Percentiles rank a stretch among this genome's conserved stretches.
Evolutionary conservation across 768 basidiomycete species (phyloP).

Genomic region (Megacollybia marginata): DNA sequence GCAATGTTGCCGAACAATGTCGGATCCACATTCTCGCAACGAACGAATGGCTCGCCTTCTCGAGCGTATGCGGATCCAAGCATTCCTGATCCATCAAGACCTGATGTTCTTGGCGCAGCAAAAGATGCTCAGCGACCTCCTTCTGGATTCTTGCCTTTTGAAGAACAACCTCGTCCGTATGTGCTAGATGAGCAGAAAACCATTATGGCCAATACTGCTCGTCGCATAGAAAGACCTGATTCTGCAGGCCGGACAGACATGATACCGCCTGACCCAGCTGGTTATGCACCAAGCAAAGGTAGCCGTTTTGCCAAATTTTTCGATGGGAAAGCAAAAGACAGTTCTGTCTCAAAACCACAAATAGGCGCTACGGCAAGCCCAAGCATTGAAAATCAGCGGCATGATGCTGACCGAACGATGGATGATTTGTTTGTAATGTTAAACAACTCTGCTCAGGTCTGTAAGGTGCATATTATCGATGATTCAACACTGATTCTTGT

Average conservation of each 20-base stretch:
- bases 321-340: constrained; percentile 59
- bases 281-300: constrained; percentile 54
- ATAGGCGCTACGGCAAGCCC: constrained; percentile 31
- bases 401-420: constrained; percentile 53
- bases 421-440: constrained; percentile 81
- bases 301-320: constrained; percentile 88
- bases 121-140: constrained; percentile 3
- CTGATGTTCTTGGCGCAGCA: background rate
- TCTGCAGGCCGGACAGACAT: constrained; percentile 2
- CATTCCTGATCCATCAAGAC: background rate
- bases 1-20: constrained; percentile 22
- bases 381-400: constrained; percentile 37
- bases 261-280: constrained; percentile 24
- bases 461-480: constrained; percentile 9
- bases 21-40: constrained; percentile 35
- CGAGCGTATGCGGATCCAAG: constrained; percentile 5
- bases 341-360: constrained; percentile 17
- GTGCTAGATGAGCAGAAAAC: background rate
- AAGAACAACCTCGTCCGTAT: constrained; percentile 24
- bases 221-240: constrained; percentile 2
- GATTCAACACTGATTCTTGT: constrained; percentile 12
- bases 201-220: background rate
- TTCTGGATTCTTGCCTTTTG: constrained; percentile 46
- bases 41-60: constrained; percentile 18
- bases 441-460: constrained; percentile 67